Base-by-base conservation (phyloP, 768 basidiomycete species). In the Mycena belliarum region DNA sequence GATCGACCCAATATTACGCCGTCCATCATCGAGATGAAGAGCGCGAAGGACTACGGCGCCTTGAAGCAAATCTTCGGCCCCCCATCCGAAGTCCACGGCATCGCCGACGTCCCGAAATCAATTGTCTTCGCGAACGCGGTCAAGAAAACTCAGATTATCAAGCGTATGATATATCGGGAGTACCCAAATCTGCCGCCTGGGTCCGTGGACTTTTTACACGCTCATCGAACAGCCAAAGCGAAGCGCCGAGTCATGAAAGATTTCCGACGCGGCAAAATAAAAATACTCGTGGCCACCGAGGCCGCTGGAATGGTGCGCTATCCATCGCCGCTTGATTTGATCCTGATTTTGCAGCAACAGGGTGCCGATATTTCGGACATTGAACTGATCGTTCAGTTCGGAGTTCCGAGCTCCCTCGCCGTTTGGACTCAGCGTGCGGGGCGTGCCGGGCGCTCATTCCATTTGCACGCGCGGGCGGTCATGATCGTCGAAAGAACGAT, bases 281-380 rank as follows among this genome's bases (percentile, higher is more conserved):
- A 45, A 16, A 59, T 73, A 18, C 49, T 74, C 6, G 53, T 75
- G 4, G 65, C 35, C 7, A 41, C 40, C 7, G 40, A 41, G 40
- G 21, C 40, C 2, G 20, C 20, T 10, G 40, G 40, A 41, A 76
- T 76, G 73, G 74, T 74, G 52, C 15, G 21, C 16, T 40, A 6
- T n/a, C 11, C 12, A 4, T 41, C 40, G 12, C 7, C 10, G 15
- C 40, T 1, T 11, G 3, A 12, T 41, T 11, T 11, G 12, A 41
- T 20, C 12, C 29, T 32, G 29, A 29, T n/a, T 18, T 37, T n/a
- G 4, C 29, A n/a, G n/a, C n/a, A 9, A 35, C 49, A 75, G 73
- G 73, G 73, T 7, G 54, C 69, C 0, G 71, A 75, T 42, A 75
- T 77, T 20, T 71, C 72, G 0, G 71, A 78, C 55, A 70, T 79